phyloP scores from a whole-genome alignment of 441 rosid species.

The Gossypium aridum region DNA sequence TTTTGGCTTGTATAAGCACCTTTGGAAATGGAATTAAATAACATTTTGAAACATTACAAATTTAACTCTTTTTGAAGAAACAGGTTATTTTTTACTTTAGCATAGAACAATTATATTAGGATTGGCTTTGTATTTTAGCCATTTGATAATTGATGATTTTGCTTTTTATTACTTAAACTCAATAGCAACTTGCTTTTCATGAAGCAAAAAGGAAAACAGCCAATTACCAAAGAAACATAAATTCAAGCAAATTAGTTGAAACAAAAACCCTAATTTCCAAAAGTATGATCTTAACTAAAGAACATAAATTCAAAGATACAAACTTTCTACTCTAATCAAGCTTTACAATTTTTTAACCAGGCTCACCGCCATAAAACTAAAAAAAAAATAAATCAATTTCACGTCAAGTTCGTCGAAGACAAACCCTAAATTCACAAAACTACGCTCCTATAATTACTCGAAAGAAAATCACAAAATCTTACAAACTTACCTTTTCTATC shows the following conservation, averaged over 20 bases:
- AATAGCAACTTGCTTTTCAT: neutral
- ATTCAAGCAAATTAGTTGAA: slow-evolving; percentile 8
- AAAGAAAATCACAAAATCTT: slow-evolving; percentile 10
- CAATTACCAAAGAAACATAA: neutral
- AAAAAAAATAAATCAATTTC: neutral
- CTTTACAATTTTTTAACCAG: neutral
- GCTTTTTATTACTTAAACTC: neutral
- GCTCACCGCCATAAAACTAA: neutral
- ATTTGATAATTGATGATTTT: neutral
- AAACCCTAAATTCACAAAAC: neutral
- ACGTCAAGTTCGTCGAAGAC: slow-evolving; percentile 5
- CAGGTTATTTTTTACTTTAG: neutral
- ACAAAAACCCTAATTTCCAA: neutral
- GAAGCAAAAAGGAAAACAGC: neutral
- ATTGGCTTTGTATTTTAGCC: neutral
- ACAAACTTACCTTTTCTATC: neutral
- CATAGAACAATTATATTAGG: neutral
- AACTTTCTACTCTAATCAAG: neutral
- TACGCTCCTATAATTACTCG: slow-evolving; percentile 6
- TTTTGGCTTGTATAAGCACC: neutral
- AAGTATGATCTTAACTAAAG: neutral
- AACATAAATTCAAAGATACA: neutral
- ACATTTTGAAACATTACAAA: neutral
- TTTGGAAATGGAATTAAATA: neutral
- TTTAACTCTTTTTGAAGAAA: neutral